These are phyloP conservation scores for Epithele typhae DNA, from an alignment of 768 basidiomycete species.

Conservation along the genomic window DNA sequence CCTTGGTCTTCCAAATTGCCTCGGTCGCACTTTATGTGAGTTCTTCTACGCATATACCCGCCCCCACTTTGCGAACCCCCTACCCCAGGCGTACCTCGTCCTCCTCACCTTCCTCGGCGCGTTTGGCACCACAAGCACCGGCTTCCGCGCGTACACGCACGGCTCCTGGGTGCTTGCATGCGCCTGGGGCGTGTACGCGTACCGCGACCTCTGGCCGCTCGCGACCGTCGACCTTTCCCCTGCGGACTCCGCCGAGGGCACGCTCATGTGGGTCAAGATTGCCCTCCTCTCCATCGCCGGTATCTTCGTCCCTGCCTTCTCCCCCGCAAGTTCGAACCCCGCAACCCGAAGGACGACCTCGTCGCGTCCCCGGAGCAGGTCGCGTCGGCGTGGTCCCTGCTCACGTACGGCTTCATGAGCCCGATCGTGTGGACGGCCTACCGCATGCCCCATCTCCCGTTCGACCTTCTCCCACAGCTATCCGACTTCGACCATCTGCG, in stretches of 20 bases:
- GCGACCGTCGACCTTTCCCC: constrained; percentile 30
- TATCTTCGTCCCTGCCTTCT: constrained; percentile 33
- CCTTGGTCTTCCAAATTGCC: constrained; percentile 29
- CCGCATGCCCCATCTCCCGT: constrained; percentile 26
- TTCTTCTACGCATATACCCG: constrained; percentile 1
- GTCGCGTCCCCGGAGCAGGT: constrained; percentile 41
- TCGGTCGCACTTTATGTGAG: constrained; percentile 12
- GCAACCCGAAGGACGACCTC: constrained; percentile 27
- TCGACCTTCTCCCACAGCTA: constrained; percentile 32
- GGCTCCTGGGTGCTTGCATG: constrained; percentile 29
- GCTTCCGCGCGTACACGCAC: constrained; percentile 26
- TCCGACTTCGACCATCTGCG: constrained; percentile 27
- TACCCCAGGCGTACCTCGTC: constrained; percentile 29
- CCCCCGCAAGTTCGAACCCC: constrained; percentile 37
- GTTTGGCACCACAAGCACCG: constrained; percentile 20
- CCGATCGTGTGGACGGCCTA: constrained; percentile 28
- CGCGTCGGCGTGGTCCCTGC: constrained; percentile 35
- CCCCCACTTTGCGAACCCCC: constrained; percentile 3
- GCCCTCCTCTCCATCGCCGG: constrained; percentile 31
- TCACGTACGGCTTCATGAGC: constrained; percentile 40
- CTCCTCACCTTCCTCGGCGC: constrained; percentile 28
- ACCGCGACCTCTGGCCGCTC: constrained; percentile 37
- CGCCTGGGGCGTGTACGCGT: constrained; percentile 31
- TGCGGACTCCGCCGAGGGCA: constrained; percentile 28
- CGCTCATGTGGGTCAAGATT: constrained; percentile 34